A percentile compares a stretch with the other conserved stretches of the same genome.
Conservation (phyloP, 2,329 filamentous ascomycete species). For the Kalaharituber pfeilii region DNA sequence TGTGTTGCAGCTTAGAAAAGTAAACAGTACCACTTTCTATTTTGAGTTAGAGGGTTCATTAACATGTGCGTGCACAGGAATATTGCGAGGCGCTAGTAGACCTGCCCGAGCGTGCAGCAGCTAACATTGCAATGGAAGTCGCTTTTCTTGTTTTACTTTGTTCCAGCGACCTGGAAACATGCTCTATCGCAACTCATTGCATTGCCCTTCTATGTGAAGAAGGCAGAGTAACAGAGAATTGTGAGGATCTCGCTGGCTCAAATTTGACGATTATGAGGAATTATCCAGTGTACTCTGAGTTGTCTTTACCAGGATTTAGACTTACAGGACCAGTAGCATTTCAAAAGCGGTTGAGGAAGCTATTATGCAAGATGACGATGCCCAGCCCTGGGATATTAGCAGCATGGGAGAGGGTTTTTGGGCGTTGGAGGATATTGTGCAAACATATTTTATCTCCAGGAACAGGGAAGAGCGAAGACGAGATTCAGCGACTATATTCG, state of each 20-base stretch:
- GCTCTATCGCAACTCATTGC: conserved; percentile 45
- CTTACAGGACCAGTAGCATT: conserved; percentile 54
- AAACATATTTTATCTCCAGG: conserved; percentile 39
- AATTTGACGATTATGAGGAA: conserved; percentile 42
- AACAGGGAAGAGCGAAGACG: conserved; percentile 10
- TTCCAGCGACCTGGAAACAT: conserved; percentile 47
- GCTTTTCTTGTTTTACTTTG: conserved; percentile 46
- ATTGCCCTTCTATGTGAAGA: conserved; percentile 47
- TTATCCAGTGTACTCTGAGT: conserved; percentile 42
- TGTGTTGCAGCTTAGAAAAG: conserved; percentile 14
- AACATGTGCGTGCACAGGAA: conserved; percentile 31
- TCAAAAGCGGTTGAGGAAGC: conserved; percentile 45
- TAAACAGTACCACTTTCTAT: neutral
- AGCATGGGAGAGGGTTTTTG: conserved; percentile 49
- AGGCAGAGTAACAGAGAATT: conserved; percentile 37
- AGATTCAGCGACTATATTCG: conserved; percentile 24
- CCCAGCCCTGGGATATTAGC: conserved; percentile 49
- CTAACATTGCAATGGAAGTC: conserved; percentile 34
- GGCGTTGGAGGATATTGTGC: conserved; percentile 46
- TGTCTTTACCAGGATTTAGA: conserved; percentile 45
- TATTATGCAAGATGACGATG: conserved; percentile 42
- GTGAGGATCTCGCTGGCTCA: conserved; percentile 35
- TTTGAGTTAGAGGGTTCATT: no score
- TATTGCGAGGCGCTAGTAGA: conserved; percentile 38
- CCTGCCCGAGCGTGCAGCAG: conserved; percentile 36